These are phyloP conservation scores for Lactifluus echinatus DNA, from an alignment of 768 basidiomycete species.

Conservation along the genomic window DNA sequence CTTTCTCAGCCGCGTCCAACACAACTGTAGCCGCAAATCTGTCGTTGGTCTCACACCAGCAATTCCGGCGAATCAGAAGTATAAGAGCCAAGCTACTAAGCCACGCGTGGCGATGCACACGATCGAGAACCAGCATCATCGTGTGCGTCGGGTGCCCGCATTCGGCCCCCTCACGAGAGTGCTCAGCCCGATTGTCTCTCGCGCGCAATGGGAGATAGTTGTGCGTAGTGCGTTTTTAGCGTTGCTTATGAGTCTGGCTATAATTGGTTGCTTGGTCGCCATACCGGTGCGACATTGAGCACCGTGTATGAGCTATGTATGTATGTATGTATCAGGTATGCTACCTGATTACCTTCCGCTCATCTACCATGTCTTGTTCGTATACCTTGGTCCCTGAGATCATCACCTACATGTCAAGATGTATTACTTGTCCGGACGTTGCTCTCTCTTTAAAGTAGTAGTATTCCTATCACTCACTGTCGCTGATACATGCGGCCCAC, in stretches of 20 bases:
- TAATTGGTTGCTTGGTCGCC: slow-evolving; percentile 29
- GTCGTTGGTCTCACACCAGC: not conserved
- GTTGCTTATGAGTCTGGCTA: slow-evolving; percentile 29
- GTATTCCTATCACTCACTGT: not conserved
- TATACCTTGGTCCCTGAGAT: not conserved
- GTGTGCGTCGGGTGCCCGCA: slow-evolving; percentile 52
- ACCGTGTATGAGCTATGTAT: not conserved
- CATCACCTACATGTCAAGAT: not conserved
- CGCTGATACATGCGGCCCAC: not conserved
- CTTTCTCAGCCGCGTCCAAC: slow-evolving; percentile 12
- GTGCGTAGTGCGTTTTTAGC: slow-evolving; percentile 47
- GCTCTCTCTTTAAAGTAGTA: not conserved
- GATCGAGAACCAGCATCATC: slow-evolving; percentile 33
- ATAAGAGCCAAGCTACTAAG: slow-evolving; percentile 6
- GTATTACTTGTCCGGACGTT: not conserved
- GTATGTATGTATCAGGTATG: not conserved
- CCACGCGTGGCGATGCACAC: not conserved
- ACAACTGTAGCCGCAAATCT: slow-evolving; percentile 11
- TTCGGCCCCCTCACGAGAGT: slow-evolving; percentile 67
- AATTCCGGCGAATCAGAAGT: slow-evolving; percentile 5
- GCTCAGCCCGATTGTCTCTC: slow-evolving; percentile 56
- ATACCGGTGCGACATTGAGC: slow-evolving; percentile 29
- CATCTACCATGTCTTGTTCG: not conserved
- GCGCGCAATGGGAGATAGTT: slow-evolving; percentile 85
- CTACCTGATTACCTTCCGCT: not conserved